Evolutionary conservation across 139 green algal species (phyloP).

Genomic region (Yamagishiella unicocca): DNA sequence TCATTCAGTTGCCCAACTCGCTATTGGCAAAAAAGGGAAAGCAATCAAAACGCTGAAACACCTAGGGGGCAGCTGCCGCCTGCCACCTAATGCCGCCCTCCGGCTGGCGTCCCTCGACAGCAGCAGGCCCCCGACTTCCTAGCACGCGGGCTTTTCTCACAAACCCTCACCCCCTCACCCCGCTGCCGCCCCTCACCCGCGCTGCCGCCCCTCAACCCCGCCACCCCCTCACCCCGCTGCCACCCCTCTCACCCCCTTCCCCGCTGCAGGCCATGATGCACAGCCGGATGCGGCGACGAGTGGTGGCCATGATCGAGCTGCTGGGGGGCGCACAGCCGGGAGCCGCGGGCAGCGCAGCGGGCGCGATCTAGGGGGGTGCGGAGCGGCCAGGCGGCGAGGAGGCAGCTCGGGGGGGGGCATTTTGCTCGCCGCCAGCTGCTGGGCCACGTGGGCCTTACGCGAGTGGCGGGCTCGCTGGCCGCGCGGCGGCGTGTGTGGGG

Average conservation of each 20-base stretch:
- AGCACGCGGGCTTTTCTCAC: too few relatives aligned
- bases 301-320: constrained; percentile 19
- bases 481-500: too few relatives aligned
- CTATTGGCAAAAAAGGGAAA: too few relatives aligned
- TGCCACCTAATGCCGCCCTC: neutral
- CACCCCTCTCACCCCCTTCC: neutral
- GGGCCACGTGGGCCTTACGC: too few relatives aligned
- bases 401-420: too few relatives aligned
- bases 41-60: too few relatives aligned
- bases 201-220: neutral
- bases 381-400: too few relatives aligned
- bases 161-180: neutral
- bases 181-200: too few relatives aligned
- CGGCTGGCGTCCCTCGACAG: neutral
- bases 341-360: neutral
- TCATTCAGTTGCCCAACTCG: too few relatives aligned
- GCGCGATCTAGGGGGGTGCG: too few relatives aligned
- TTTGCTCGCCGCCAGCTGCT: too few relatives aligned
- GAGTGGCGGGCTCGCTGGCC: too few relatives aligned
- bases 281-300: constrained; percentile 31
- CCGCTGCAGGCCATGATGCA: constrained; percentile 42
- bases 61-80: neutral
- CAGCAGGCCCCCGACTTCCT: neutral
- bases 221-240: neutral
- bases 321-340: neutral